Percentiles rank a stretch among this genome's conserved stretches.
Conservation (phyloP, 352 stramenopile species). For the Pythium brassicae region DNA sequence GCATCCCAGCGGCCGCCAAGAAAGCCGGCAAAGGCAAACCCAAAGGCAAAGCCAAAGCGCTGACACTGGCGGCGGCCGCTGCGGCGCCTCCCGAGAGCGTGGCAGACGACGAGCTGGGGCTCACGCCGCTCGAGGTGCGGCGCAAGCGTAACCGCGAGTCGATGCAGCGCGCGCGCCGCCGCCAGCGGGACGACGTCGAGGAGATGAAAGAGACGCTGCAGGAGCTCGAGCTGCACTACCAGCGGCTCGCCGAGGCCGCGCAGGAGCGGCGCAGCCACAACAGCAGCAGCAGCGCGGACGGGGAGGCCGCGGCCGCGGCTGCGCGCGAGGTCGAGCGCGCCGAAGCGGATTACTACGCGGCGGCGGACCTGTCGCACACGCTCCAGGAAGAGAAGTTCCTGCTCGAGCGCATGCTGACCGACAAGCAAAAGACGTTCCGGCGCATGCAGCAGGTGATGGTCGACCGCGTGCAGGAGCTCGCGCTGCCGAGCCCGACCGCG, state of each 20-base stretch:
- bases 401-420: slow-evolving; percentile 25
- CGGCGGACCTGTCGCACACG: slow-evolving; percentile 48
- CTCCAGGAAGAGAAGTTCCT: slow-evolving; percentile 66
- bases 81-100: slow-evolving; percentile 4
- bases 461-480: slow-evolving; percentile 40
- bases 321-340: slow-evolving; percentile 12
- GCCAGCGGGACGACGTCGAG: slow-evolving; percentile 43
- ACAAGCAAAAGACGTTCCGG: slow-evolving; percentile 19
- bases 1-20: slow-evolving; percentile 1
- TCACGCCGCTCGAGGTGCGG: slow-evolving; percentile 43
- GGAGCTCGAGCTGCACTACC: slow-evolving; percentile 39
- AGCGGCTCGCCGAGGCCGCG: slow-evolving; percentile 32
- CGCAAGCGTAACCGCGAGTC: slow-evolving; percentile 52
- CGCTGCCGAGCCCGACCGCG: slow-evolving; percentile 31
- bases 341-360: slow-evolving; percentile 44
- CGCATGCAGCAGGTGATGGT: slow-evolving; percentile 23
- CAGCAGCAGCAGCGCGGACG: slow-evolving; percentile 1
- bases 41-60: background rate
- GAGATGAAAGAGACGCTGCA: slow-evolving; percentile 44
- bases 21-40: too few species aligned
- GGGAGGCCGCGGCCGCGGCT: background rate
- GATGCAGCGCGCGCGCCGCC: slow-evolving; percentile 42
- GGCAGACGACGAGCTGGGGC: slow-evolving; percentile 25
- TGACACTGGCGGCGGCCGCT: background rate
- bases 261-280: slow-evolving; percentile 17